Base-by-base conservation (phyloP, 495 filamentous ascomycete species). In the Aspergillus haitiensis region DNA sequence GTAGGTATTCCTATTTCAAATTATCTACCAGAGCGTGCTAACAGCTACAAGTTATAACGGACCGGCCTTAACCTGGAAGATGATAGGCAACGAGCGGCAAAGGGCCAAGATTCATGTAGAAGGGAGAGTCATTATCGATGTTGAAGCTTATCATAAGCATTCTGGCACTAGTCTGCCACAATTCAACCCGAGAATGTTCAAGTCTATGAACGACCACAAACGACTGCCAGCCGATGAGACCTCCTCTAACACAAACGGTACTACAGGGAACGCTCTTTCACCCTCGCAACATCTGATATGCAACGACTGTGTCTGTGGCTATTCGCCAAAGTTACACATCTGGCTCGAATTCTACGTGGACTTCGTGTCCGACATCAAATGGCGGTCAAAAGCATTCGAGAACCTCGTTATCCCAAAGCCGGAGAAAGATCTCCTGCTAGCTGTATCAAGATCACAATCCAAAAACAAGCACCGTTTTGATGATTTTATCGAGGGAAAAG, bases 401-500 rank as follows among this genome's bases (percentile, higher is more conserved):
- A 12, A 12, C 7, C 49, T 52, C 7, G 31, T 52, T 10, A 21
- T 52, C 34, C 49, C 49, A 9, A 11, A 35, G 2, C 27, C 27
- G 4, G 32, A 32, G 27, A 52, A 52, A n/a, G 31, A 52, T 5
- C 10, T 52, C 11, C 32, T 52, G 8, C 9, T 11, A 5, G 27
- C 49, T 32, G 16, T 52, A 12, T 31, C 34, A 8, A 15, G 35
- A 15, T 31, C 11, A 6, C 31, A 52, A 12, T 12, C 8, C 5
- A 10, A 21, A 7, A n/a, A 7, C 31, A 12, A n/a, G 1, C 27
- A 52, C 8, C 10, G 7, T 12, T 52, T 52, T n/a, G 49, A 52
- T n/a, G 55, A 57, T 27, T 34, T 50, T 35, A 36, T 49, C n/a
- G n/a, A 57, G 1, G 46, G 46, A n/a, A 57, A 57, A n/a, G 44